Base-by-base conservation (phyloP, 441 rosid species). In the Biscutella laevigata region DNA sequence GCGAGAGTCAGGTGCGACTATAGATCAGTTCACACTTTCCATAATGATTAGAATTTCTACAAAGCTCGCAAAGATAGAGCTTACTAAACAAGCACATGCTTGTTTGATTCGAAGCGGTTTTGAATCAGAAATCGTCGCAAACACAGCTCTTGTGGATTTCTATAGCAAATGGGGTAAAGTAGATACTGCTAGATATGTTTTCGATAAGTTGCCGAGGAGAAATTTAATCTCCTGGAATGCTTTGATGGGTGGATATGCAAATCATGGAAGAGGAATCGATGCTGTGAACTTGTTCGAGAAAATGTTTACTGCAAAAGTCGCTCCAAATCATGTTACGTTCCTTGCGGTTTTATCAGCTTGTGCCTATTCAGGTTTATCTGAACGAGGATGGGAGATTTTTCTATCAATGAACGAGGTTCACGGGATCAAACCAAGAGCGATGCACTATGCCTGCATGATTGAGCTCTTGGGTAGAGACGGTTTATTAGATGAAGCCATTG, bases 121-220 rank as follows among this genome's bases (percentile, higher is more conserved):
- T 69, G 86, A 88, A 49, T 71, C 74, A 2, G 94, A 88, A 64
- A 67, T 76, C 5, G 87, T 91, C 0, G 88, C 86, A 8, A 85
- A 73, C 60, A 80, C 94, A 0, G 80, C 91, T 14, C 94, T 91
- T 7, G 84, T 88, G 20, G 98, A 91, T 66, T 85, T 85, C 37
- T 91, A 91, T 54, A 74, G 98, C 82, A 91, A 91, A 79, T 88
- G 98, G 95, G 96, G 96, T 55, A 80, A 75, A 62, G 52, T 91
- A 62, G 85, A 85, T 70, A 69, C 83, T 62, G 96, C 98, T 35
- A 80, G 67, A 27, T 62, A 59, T 53, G 76, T 85, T 26, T 88
- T 91, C 68, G 78, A 91, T 70, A 59, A 50, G 62, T 78, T 88
- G 82, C 85, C 94, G 28, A 59, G 70, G 47, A 85, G 81, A 71